These are phyloP conservation scores for Penicillium maclennaniae DNA, from an alignment of 495 filamentous ascomycete genomes.

Conservation along the genomic window DNA sequence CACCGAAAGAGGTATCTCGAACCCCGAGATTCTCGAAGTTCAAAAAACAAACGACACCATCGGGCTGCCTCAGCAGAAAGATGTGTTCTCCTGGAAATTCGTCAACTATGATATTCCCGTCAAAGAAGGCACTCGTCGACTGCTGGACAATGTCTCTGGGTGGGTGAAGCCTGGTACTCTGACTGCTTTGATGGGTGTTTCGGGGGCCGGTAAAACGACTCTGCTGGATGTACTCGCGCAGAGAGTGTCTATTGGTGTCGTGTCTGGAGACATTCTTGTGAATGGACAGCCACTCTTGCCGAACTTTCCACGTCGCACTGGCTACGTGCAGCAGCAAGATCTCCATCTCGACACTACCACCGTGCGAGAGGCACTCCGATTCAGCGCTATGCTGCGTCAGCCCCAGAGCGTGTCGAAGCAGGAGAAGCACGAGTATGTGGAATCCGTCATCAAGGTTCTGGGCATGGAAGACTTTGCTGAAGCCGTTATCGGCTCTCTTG, in stretches of 20 bases:
- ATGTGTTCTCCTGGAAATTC: constrained; percentile 69
- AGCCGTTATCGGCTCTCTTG: constrained; percentile 36
- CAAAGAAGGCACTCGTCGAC: constrained; percentile 49
- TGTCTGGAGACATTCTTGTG: constrained; percentile 49
- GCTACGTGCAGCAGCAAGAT: constrained; percentile 92
- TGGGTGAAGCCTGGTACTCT: constrained; percentile 64
- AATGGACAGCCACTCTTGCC: constrained; percentile 52
- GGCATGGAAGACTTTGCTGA: constrained; percentile 43
- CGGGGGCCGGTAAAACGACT: constrained; percentile 63
- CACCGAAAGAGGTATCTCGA: constrained; percentile 13
- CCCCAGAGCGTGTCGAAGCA: constrained; percentile 42
- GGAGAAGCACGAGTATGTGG: constrained; percentile 47
- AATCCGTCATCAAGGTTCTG: constrained; percentile 46
- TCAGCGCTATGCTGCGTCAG: constrained; percentile 81
- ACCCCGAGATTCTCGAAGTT: constrained; percentile 15
- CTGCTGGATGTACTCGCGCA: constrained; percentile 57
- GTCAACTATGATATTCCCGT: constrained; percentile 64
- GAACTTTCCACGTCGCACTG: constrained; percentile 86
- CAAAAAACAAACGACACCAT: constrained; percentile 23
- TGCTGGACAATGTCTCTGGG: constrained; percentile 59
- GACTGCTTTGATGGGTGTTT: constrained; percentile 58
- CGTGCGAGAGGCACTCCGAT: constrained; percentile 76
- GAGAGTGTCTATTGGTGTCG: constrained; percentile 45
- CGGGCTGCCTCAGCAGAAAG: constrained; percentile 46
- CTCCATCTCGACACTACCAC: constrained; percentile 82